Percentiles rank a stretch among this genome's conserved stretches.
Conservation (phyloP, 2,329 filamentous ascomycete species). For the Pseudocercospora vitis region DNA sequence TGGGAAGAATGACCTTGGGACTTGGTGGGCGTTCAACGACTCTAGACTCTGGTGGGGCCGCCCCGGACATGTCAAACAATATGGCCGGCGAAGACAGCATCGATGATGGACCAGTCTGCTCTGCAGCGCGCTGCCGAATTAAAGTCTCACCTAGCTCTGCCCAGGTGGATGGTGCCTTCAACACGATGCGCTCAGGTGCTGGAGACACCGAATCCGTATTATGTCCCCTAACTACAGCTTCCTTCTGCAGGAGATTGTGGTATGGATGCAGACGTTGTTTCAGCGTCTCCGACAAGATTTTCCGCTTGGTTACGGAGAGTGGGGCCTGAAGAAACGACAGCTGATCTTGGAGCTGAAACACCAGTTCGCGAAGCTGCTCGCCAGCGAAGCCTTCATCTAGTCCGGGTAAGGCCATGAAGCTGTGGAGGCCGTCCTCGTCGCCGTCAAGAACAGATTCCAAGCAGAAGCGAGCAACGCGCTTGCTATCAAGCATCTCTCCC, state of each 20-base stretch:
- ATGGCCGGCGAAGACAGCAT: constrained; percentile 28
- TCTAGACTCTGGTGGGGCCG: not conserved
- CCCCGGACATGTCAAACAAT: constrained; percentile 28
- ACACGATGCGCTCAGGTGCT: constrained; percentile 22
- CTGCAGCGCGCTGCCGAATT: constrained; percentile 31
- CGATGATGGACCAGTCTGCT: constrained; percentile 30
- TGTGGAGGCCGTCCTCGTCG: constrained; percentile 58
- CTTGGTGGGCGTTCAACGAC: constrained; percentile 6
- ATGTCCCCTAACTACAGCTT: constrained; percentile 15
- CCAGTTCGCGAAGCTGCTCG: constrained; percentile 52
- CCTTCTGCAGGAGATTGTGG: constrained; percentile 40
- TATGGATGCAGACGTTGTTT: constrained; percentile 57
- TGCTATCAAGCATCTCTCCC: constrained; percentile 57
- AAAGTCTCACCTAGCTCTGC: constrained; percentile 37
- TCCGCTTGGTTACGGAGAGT: constrained; percentile 50
- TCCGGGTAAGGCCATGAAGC: constrained; percentile 57
- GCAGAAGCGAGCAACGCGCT: constrained; percentile 61
- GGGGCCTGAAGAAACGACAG: constrained; percentile 56
- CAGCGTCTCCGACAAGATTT: constrained; percentile 54
- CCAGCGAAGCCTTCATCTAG: constrained; percentile 57
- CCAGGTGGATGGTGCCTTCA: constrained; percentile 35
- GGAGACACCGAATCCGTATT: not conserved
- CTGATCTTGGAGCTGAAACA: constrained; percentile 55
- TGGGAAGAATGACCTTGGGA: constrained; percentile 11
- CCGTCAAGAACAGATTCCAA: constrained; percentile 63